Evolutionary conservation across 768 basidiomycete genomes (phyloP), one percentile per base, ranked within the genome.

Genomic region (Tephrocybe sp.): DNA sequence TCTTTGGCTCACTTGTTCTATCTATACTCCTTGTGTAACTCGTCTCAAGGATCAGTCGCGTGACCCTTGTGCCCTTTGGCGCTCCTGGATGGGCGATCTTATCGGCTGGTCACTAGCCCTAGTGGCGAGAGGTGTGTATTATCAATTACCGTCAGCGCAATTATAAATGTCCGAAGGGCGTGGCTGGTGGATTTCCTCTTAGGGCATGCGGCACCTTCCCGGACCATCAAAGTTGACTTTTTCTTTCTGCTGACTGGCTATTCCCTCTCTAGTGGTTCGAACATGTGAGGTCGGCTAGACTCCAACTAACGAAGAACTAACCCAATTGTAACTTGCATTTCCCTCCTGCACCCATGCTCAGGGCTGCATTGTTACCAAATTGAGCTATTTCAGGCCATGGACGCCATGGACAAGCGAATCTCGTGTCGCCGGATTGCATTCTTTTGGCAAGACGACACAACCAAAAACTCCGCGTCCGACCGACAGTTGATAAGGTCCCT

Each of bases 321-420:
- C 43, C 52, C 48, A 21, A 48, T 39, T 38, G 20, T 52, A 30
- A 23, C n/a, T 40, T 26, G 11, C 15, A 14, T 24, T 54, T 57
- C 58, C 52, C 50, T 52, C 46, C 39, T 49, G 45, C 14, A 51
- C 55, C 38, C 57, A 61, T 38, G 55, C 5, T 42, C 44, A 48
- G 23, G 6, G 18, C 24, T 40, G 41, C 17, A 15, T 24, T 20
- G 3, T 30, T 40, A 14, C 41, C 30, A n/a, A 28, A 48, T 28
- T 23, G 44, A 41, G 39, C 24, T 17, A 24, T 32, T 24, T 4
- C 14, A 23, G 30, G 32, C n/a, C 49, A 48, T 36, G 48, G 50
- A 41, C 33, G 28, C 17, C 26, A 41, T 47, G 43, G 26, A 33
- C 26, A 28, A 34, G 24, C 4, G 15, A 34, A 18, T 48, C 20